A percentile compares a stretch with the other conserved stretches of the same genome.
Evolutionary conservation across 2,329 filamentous ascomycete genomes (phyloP).

Genomic region (Apiospora arundinis): DNA sequence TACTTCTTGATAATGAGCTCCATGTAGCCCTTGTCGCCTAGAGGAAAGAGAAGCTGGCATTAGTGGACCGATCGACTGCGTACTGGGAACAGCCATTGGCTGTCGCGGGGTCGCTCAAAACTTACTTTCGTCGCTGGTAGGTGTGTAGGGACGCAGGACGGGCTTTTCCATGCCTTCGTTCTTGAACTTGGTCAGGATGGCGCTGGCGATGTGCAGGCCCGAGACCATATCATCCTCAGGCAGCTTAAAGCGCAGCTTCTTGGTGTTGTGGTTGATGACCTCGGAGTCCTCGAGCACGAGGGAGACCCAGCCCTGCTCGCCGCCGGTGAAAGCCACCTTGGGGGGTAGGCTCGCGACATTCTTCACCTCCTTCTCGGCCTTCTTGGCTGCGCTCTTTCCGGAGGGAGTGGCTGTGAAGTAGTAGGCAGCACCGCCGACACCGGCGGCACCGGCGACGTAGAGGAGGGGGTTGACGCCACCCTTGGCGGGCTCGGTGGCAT

Average conservation of each 20-base stretch:
- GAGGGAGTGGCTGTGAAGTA: slow-evolving; percentile 62
- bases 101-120: background rate
- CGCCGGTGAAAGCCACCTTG: slow-evolving; percentile 72
- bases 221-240: slow-evolving; percentile 85
- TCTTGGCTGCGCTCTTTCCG: slow-evolving; percentile 52
- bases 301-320: slow-evolving; percentile 87
- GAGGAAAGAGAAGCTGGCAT: background rate
- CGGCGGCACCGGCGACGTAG: slow-evolving; percentile 65
- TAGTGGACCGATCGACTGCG: background rate
- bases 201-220: slow-evolving; percentile 82
- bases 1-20: slow-evolving; percentile 95
- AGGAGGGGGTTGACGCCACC: slow-evolving; percentile 64
- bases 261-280: slow-evolving; percentile 91
- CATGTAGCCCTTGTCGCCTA: slow-evolving; percentile 78
- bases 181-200: slow-evolving; percentile 91
- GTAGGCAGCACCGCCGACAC: slow-evolving; percentile 62
- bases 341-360: slow-evolving; percentile 48
- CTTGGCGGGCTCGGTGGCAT: slow-evolving; percentile 70
- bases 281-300: slow-evolving; percentile 82
- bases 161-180: slow-evolving; percentile 83
- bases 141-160: slow-evolving; percentile 90
- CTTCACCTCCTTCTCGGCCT: slow-evolving; percentile 62
- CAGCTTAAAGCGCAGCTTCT: slow-evolving; percentile 87
- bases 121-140: slow-evolving; percentile 82
- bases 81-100: background rate